Percentiles rank a stretch among this genome's conserved stretches.
Evolutionary conservation across 2,329 filamentous ascomycete species (phyloP).

Genomic region (Verticillium dahliae): DNA sequence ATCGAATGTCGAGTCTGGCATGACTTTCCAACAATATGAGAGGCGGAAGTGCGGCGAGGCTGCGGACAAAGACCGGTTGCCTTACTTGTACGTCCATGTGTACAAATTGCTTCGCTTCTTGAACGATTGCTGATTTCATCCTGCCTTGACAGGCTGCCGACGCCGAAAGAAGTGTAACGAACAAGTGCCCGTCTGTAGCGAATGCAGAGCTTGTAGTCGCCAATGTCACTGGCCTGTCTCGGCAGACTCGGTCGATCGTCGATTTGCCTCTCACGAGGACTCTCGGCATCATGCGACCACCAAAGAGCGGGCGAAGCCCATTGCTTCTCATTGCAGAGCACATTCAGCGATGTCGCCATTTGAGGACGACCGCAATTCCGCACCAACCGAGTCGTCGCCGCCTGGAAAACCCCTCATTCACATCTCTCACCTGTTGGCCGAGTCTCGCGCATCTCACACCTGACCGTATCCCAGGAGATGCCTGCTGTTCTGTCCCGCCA

Average conservation of each 20-base stretch:
- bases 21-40: background rate
- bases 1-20: too few species aligned
- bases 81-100: background rate
- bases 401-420: too few species aligned
- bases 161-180: background rate
- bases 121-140: background rate
- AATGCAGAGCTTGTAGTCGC: background rate
- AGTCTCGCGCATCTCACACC: too few species aligned
- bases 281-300: background rate
- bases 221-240: background rate
- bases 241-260: background rate
- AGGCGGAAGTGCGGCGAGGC: background rate
- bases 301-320: too few species aligned
- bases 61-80: background rate
- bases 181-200: background rate
- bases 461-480: constrained; percentile 1
- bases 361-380: too few species aligned
- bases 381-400: too few species aligned
- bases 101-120: too few species aligned
- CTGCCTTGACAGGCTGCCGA: background rate
- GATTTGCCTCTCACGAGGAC: background rate
- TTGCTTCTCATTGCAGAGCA: too few species aligned
- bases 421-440: too few species aligned
- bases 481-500: constrained; percentile 12
- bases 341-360: too few species aligned